Evolutionary conservation across 1,284 basidiomycete genomes (phyloP).

Genomic region (Ceratobasidium sp.): DNA sequence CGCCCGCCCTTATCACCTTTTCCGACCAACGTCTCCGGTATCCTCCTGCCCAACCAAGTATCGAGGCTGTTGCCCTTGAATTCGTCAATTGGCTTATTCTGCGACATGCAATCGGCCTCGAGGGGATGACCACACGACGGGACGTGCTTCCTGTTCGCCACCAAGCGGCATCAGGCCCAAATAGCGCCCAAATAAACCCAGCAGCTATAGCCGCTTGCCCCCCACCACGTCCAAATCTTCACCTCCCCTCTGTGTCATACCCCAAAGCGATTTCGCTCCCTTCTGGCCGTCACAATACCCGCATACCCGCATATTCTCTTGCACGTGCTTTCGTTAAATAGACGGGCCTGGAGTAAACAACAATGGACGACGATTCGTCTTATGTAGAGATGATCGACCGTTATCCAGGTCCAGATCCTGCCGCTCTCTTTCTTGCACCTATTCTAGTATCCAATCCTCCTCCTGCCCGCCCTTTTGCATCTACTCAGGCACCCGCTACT

Average conservation of each 20-base stretch:
- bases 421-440: conserved; percentile 37
- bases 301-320: not conserved
- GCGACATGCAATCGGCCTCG: conserved; percentile 9
- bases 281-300: conserved; percentile 33
- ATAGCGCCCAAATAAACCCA: conserved; percentile 27
- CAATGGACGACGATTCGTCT: conserved; percentile 45
- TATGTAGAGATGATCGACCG: conserved; percentile 46
- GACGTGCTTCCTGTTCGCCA: not conserved
- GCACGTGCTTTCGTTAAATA: conserved; percentile 31
- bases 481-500: conserved; percentile 40
- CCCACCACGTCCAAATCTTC: conserved; percentile 34
- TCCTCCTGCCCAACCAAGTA: conserved; percentile 5
- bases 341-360: conserved; percentile 24
- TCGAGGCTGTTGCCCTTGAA: not conserved
- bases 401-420: conserved; percentile 44
- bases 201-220: conserved; percentile 40
- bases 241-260: conserved; percentile 25
- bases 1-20: not conserved
- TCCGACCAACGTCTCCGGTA: not conserved
- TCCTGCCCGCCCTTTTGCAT: conserved; percentile 36
- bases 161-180: conserved; percentile 15
- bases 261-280: conserved; percentile 20
- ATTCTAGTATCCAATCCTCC: conserved; percentile 23
- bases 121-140: conserved; percentile 13
- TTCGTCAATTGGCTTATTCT: not conserved